phyloP scores from a whole-genome alignment of 225 moss, liverwort and hornwort species.

The Lunularia cruciata region DNA sequence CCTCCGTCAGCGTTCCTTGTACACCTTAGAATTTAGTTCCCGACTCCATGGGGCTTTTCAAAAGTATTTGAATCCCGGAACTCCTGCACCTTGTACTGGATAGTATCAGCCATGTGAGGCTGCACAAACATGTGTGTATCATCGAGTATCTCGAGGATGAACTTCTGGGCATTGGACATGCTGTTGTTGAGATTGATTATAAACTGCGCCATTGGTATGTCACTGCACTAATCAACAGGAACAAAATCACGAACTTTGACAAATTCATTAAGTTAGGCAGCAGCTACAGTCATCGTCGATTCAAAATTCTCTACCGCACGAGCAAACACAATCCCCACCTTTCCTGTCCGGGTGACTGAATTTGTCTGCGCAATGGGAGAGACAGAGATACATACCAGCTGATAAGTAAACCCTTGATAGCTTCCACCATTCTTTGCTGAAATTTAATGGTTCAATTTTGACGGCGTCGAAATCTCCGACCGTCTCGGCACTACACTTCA shows the following conservation, averaged over 20 bases:
- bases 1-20: too few relatives aligned
- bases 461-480: too few relatives aligned
- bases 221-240: too few relatives aligned
- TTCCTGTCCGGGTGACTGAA: too few relatives aligned
- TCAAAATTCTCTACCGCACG: too few relatives aligned
- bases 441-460: too few relatives aligned
- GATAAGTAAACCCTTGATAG: conserved; percentile 21
- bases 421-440: conserved; percentile 30
- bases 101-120: conserved; percentile 77
- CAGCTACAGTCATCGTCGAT: too few relatives aligned
- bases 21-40: not conserved
- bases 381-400: conserved; percentile 10
- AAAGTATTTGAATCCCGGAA: conserved; percentile 84
- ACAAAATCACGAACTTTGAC: too few relatives aligned
- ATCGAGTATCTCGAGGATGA: conserved; percentile 90
- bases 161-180: conserved; percentile 87
- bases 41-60: conserved; percentile 57
- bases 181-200: conserved; percentile 72
- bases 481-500: too few relatives aligned
- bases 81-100: conserved; percentile 71
- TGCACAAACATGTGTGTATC: conserved; percentile 92
- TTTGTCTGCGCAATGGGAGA: too few relatives aligned
- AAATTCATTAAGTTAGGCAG: too few relatives aligned
- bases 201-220: conserved; percentile 94
- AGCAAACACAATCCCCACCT: too few relatives aligned